Base-by-base conservation (phyloP, 192 early-diverging fungal species). In the Gryganskiella cystojenkinii region DNA sequence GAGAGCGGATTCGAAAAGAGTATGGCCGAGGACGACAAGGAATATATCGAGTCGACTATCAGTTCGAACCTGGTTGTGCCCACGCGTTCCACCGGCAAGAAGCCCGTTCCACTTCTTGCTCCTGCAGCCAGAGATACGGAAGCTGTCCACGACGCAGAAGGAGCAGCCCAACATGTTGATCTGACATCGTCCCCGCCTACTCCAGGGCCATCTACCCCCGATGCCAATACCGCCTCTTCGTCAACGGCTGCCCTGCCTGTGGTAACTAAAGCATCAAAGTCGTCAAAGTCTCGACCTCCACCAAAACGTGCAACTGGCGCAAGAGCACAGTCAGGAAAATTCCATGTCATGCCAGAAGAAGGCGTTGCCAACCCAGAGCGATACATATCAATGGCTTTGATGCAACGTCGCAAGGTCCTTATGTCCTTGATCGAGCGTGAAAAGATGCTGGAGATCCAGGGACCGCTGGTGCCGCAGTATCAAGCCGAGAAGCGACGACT, bases 381-480 rank as follows among this genome's bases (percentile, higher is more conserved):
- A 15, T 78, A 57, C 14, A 59, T 78, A 20, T 78, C 80, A 15
- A 62, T 81, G 7, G 65, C 64, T 9, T 11, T 70, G 9, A 24
- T 67, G 24, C 40, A 64, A 37, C 66, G 82, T 1, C 61, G 78
- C 20, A 76, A 70, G 35, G 52, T 81, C 5, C 11, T 84, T 7
- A 22, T 65, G n/a, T 61, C 64, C 7, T 54, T 84, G 34, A 34
- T 84, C 28, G 83, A 84, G 31, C 67, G 71, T 4, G 44, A 62
- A 30, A 64, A 63, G 56, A 81, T 85, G 37, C n/a, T 73, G 2
- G 84, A 85, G 47, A 28, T 72, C 15, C 67, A 75, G 17, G 37
- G 61, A 5, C 50, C 61, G 7, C 67, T 83, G 14, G 74, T 83
- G 15, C 30, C 35, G 5, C 52, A 64, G 35, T 83, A 79, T 46